phyloP scores from a whole-genome alignment of 2,329 filamentous ascomycete genomes.

The Colletotrichum sp. region DNA sequence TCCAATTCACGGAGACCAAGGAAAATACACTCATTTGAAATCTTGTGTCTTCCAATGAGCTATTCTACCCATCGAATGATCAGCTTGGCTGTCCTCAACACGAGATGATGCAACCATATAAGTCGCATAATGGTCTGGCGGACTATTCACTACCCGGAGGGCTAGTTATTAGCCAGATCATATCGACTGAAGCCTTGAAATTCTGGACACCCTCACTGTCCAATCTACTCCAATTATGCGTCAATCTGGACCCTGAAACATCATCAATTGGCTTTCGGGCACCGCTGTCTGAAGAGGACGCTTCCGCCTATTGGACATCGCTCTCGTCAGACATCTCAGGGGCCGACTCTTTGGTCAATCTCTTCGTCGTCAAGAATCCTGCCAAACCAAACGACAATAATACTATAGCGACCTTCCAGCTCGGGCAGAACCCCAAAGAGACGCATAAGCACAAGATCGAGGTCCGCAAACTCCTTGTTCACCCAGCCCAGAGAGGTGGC shows the following conservation, averaged over 20 bases:
- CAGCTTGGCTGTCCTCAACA: neutral
- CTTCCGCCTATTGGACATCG: neutral
- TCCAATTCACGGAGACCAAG: neutral
- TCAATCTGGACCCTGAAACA: neutral
- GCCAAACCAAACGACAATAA: neutral
- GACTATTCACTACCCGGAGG: neutral
- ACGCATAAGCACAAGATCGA: neutral
- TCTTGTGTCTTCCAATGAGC: neutral
- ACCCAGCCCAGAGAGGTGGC: neutral
- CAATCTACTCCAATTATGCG: neutral
- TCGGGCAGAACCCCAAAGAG: neutral
- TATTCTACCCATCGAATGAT: neutral
- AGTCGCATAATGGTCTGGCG: neutral
- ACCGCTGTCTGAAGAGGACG: neutral
- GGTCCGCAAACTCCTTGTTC: neutral
- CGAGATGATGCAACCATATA: neutral
- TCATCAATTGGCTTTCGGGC: neutral
- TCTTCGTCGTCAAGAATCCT: neutral
- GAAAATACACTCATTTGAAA: neutral
- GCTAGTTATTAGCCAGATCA: neutral
- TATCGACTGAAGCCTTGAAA: neutral
- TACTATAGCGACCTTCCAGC: neutral
- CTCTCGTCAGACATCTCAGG: neutral
- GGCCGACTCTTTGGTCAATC: neutral
- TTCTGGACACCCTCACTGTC: neutral